Base-by-base conservation (phyloP, 2,329 filamentous ascomycete species). In the Emmonsia crescens region DNA sequence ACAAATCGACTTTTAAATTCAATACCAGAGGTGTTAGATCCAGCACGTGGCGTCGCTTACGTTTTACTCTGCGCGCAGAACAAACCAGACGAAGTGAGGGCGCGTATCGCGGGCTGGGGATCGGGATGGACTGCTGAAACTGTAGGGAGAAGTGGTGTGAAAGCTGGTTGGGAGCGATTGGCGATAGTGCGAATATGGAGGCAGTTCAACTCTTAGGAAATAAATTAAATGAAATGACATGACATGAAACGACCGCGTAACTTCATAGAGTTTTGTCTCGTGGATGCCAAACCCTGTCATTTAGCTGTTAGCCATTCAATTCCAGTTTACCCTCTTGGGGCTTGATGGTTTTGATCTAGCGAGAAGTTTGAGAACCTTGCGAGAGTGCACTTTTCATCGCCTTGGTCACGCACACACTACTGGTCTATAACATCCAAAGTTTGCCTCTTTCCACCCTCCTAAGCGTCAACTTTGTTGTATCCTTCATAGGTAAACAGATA, bases 91-190 rank as follows among this genome's bases (percentile, higher is more conserved):
- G 77, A 84, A 59, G 89, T 95, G 57, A 90, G 87, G 73, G 72
- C 78, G 63, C 76, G 81, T 57, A 83, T 94, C 63, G 75, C 77
- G 48, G 69, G 66, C 2, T 84, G 88, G 84, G 78, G 77, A n/a
- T 61, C 65, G 16, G 78, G 72, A 29, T 97, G 93, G 94, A 80
- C 74, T 64, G 89, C 84, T 10, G 85, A 91, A 72, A 89, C 84
- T 21, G 91, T 96, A 4, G 88, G 89, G 6, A 83, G 81, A 60
- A 96, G 91, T 74, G 93, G 93, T 57, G 91, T 87, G 79, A 85
- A 88, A 74, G 93, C 89, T 36, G 94, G 94, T 0, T 96, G 93
- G 92, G 94, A 99, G 78, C 95, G 89, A 77, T 79, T 99, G 74
- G 87, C 91, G 71, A 88, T 99, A 68, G 79, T 97, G 68, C 84